Percentiles rank a stretch among this genome's conserved stretches.
These are phyloP conservation scores for Nicotiana knightiana DNA, from an alignment of 257 asterid species.

Conservation along the genomic window DNA sequence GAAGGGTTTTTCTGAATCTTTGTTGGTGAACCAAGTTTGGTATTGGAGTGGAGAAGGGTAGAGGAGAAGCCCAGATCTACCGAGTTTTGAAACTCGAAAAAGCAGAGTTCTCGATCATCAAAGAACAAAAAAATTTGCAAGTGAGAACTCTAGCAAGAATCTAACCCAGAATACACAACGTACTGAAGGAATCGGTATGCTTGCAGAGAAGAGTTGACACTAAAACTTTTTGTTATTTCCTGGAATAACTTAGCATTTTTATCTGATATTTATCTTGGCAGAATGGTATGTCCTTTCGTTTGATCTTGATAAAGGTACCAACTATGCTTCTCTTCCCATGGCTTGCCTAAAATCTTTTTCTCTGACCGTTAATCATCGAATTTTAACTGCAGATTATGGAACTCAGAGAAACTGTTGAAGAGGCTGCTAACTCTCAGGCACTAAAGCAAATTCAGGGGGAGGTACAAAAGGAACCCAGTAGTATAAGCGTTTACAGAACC, in stretches of 20 bases:
- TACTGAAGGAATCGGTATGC: no score
- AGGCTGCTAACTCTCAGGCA: slow-evolving; percentile 49
- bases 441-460: slow-evolving; percentile 60
- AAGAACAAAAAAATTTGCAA: no score
- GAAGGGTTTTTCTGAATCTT: no score
- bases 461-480: slow-evolving; percentile 25
- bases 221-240: no score
- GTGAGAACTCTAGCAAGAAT: no score
- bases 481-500: neutral
- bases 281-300: neutral
- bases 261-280: neutral
- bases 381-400: slow-evolving; percentile 65
- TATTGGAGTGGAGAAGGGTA: no score
- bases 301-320: neutral
- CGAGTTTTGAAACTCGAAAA: no score
- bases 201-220: no score
- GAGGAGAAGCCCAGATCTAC: no score
- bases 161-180: no score
- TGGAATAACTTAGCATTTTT: neutral
- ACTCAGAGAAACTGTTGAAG: slow-evolving; percentile 87
- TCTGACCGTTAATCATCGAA: neutral
- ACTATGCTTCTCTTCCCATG: neutral
- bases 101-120: no score
- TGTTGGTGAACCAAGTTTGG: no score
- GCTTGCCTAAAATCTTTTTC: neutral